Percentiles rank a stretch among this genome's conserved stretches.
Conservation (phyloP, 805 yeast genomes). For the Candida adriatica region DNA sequence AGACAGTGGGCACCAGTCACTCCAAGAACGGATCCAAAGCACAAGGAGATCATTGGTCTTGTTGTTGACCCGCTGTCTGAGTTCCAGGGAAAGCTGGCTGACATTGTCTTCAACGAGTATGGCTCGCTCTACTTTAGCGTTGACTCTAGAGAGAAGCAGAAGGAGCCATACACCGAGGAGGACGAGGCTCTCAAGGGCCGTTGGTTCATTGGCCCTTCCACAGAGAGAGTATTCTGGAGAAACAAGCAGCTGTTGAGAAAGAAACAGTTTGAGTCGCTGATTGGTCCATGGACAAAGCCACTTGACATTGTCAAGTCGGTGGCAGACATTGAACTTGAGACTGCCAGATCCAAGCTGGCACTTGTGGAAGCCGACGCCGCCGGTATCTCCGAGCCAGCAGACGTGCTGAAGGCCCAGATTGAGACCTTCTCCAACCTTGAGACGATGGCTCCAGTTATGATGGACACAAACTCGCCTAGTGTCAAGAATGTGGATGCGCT, state of each 20-base stretch:
- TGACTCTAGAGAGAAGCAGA: slow-evolving; percentile 43
- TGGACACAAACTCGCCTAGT: slow-evolving; percentile 41
- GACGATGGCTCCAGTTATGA: slow-evolving; percentile 48
- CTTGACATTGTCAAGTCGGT: slow-evolving; percentile 56
- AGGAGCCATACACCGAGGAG: slow-evolving; percentile 51
- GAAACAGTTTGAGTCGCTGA: slow-evolving; percentile 38
- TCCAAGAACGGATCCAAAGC: slow-evolving; percentile 46
- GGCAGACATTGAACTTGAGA: slow-evolving; percentile 61
- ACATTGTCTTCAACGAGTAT: slow-evolving; percentile 56
- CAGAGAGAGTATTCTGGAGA: slow-evolving; percentile 73
- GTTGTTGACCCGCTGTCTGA: slow-evolving; percentile 73
- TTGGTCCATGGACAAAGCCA: slow-evolving; percentile 81
- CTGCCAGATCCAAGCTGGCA: slow-evolving; percentile 44
- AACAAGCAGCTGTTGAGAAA: slow-evolving; percentile 49
- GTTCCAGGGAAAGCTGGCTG: slow-evolving; percentile 48
- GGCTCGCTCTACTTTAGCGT: slow-evolving; percentile 80
- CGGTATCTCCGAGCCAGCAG: slow-evolving; percentile 37
- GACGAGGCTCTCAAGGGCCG: slow-evolving; percentile 44
- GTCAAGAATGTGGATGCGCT: slow-evolving; percentile 59
- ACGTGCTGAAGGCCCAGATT: slow-evolving; percentile 41
- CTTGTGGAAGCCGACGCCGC: slow-evolving; percentile 46
- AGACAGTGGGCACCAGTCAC: slow-evolving; percentile 83
- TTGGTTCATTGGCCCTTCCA: slow-evolving; percentile 90
- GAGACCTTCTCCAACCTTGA: slow-evolving; percentile 56
- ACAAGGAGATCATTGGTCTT: slow-evolving; percentile 42